These are phyloP conservation scores for Nemania abortiva DNA, from an alignment of 2,329 filamentous ascomycete genomes.

Conservation along the genomic window DNA sequence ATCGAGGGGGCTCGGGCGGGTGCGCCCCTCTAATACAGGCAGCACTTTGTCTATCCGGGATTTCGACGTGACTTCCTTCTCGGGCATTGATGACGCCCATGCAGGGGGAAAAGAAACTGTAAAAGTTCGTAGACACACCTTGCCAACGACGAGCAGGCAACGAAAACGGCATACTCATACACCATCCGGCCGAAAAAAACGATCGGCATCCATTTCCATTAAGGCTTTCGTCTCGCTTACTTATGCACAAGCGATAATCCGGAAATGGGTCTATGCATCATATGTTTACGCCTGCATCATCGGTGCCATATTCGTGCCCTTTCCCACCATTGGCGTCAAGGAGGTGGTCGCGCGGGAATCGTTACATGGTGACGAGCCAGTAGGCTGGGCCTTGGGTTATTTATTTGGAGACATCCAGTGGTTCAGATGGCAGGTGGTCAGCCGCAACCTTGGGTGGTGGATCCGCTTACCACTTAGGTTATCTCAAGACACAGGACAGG, in stretches of 20 bases:
- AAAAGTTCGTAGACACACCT: conserved; percentile 61
- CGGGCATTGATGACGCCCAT: conserved; percentile 20
- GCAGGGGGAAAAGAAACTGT: conserved; percentile 35
- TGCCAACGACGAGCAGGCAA: conserved; percentile 59
- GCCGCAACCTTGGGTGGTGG: conserved; percentile 78
- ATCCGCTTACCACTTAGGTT: conserved; percentile 73
- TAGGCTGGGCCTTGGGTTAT: conserved; percentile 94
- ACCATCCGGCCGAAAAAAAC: conserved; percentile 73
- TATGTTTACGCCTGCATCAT: conserved; percentile 80
- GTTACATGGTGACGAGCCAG: conserved; percentile 79
- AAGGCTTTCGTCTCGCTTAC: conserved; percentile 85
- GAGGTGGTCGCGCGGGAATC: conserved; percentile 75
- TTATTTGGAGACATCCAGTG: conserved; percentile 81
- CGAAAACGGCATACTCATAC: conserved; percentile 64
- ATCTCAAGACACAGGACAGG: conserved; percentile 39
- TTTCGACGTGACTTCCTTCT: conserved; percentile 17
- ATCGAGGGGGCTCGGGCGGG: conserved; percentile 35
- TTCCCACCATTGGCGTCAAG: conserved; percentile 69
- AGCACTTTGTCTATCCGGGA: conserved; percentile 29
- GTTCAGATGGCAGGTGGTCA: conserved; percentile 78
- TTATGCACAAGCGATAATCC: conserved; percentile 76
- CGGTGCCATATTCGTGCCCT: conserved; percentile 70
- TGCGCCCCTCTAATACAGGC: conserved; percentile 41
- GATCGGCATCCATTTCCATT: conserved; percentile 72
- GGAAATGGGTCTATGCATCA: conserved; percentile 86